Base-by-base conservation (phyloP, 2,329 filamentous ascomycete genomes). In the Verticillium albo-atrum region DNA sequence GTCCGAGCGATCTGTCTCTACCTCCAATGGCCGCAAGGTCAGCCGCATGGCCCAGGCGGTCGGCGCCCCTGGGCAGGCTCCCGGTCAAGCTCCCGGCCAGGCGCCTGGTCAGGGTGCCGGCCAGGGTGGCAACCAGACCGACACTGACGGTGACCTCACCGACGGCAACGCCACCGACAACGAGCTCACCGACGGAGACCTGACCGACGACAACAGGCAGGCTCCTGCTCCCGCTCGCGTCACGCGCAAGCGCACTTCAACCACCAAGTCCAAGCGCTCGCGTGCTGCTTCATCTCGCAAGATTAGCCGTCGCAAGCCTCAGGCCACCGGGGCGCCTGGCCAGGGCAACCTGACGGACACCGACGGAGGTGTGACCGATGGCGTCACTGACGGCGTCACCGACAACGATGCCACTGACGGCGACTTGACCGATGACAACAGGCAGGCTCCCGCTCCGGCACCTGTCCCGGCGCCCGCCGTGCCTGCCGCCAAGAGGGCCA, bases 51-150 rank as follows among this genome's bases (percentile, higher is more conserved):
- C 42, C 20, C 42, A 50, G 42, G 42, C 42, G 20, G 42, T 23
- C 42, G 42, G 42, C 42, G 42, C 42, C 42, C 42, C 42, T 50
- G 42, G 42, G n/a, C 42, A 50, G 20, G 42, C 42, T 50, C 42
- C 42, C 42, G 20, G 42, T 50, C 42, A 42, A 42, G 35, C 35
- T 1, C 35, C 35, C n/a, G 35, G 35, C n/a, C 35, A 42, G 35
- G 63, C 61, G 17, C 62, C 60, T 14, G 60, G 35, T 14, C 59
- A 53, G 20, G 65, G 72, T 35, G 35, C 35, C 5, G 35, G 35
- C 35, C 35, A 17, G 6, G 35, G 35, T 17, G 58, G 37, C 26
- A 56, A 27, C 27, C 53, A 28, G 25, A 57, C 42, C n/a, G 42
- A 50, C 20, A 50, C 42, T 23, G 42, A 50, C 42, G 42, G 42